These are phyloP conservation scores for Vaccinium macrocarpon DNA, from an alignment of 148 eudicot genomes.

Conservation along the genomic window DNA sequence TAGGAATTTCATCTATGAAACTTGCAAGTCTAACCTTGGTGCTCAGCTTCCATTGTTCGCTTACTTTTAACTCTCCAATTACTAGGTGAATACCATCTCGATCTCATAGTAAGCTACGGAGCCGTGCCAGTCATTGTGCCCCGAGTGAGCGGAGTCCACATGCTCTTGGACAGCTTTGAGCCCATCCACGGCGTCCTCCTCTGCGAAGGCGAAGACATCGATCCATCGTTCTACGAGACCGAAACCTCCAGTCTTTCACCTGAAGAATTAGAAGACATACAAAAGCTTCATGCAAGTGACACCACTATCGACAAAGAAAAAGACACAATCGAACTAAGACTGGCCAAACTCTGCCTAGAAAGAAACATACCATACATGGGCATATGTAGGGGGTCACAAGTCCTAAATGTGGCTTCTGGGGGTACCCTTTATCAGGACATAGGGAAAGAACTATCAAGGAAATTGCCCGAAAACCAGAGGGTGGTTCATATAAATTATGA, in stretches of 20 bases:
- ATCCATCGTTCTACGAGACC: constrained; percentile 61
- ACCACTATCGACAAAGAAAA: constrained; percentile 81
- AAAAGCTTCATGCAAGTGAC: constrained; percentile 57
- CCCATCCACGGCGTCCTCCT: constrained; percentile 89
- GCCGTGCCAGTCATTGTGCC: constrained; percentile 94
- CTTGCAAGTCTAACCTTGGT: too few relatives aligned
- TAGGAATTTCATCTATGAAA: too few relatives aligned
- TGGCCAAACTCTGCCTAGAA: constrained; percentile 75
- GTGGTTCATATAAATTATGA: constrained; percentile 71
- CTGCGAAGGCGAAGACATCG: constrained; percentile 90
- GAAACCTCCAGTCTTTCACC: constrained; percentile 32
- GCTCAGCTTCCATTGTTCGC: too few relatives aligned
- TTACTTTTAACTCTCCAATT: background rate
- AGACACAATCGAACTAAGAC: constrained; percentile 66
- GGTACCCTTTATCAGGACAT: constrained; percentile 82
- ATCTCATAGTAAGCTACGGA: constrained; percentile 70
- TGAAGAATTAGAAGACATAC: constrained; percentile 65
- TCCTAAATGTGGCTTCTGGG: constrained; percentile 83
- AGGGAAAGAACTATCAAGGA: constrained; percentile 47
- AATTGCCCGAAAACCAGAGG: constrained; percentile 29
- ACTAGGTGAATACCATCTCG: constrained; percentile 85
- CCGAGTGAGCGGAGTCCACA: constrained; percentile 70
- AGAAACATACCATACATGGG: constrained; percentile 84
- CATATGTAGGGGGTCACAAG: constrained; percentile 89
- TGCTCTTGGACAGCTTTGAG: constrained; percentile 65